Base-by-base conservation (phyloP, 1,284 basidiomycete species). In the Austroboletus novae-zelandiae region DNA sequence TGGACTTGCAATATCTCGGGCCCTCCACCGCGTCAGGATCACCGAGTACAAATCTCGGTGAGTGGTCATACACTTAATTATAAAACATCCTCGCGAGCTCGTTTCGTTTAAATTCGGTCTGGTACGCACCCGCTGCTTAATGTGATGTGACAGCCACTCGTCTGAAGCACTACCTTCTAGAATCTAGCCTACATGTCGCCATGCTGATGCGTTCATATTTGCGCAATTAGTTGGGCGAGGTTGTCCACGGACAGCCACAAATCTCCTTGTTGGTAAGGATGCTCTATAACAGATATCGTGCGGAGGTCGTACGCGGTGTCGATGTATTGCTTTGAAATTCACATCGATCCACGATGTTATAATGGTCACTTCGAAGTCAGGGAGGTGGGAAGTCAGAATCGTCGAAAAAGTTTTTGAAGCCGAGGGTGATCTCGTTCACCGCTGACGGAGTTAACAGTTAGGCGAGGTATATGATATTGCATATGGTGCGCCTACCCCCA, bases 361-460 rank as follows among this genome's bases (percentile, higher is more conserved):
- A 29, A 48, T 40, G 56, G 57, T 25, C 64, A 58, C 42, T 57
- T 61, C 52, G 62, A 64, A 50, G 51, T 55, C 34, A 32, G 45
- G 18, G 46, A 47, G 17, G 17, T 45, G 49, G 10, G 48, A 43
- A 40, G 58, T 53, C 2, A 52, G 56, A 20, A 56, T 65, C 27
- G 48, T 58, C 20, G 58, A 57, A 15, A 51, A 53, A 45, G 42
- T 25, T 13, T 45, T 63, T 23, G 52, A 48, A 27, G 31, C 31
- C 9, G 31, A 14, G 13, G 64, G 48, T 29, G 61, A 66, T 50
- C 48, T 64, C 35, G 58, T 67, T 68, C 29, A 61, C 58, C 35
- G 60, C 62, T 9, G 61, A 64, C 47, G 68, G 65, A 20, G 57
- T 65, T 34, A 61, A 61, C 43, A 61, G 53, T 47, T 42, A 43